phyloP scores from a whole-genome alignment of 306 rosid species.

The Vicia faba region DNA sequence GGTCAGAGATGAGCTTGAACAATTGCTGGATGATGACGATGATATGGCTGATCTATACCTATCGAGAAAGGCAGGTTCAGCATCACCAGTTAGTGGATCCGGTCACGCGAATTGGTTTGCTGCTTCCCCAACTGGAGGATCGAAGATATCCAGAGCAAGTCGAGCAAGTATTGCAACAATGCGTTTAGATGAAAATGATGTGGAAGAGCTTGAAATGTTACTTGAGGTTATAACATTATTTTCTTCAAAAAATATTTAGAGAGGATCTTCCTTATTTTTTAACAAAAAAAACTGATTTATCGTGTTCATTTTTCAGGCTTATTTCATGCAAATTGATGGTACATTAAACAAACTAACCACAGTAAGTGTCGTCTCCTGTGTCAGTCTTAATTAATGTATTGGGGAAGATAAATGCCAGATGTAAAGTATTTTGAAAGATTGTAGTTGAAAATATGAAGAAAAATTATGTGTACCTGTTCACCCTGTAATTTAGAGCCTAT shows the following conservation, averaged over 20 bases:
- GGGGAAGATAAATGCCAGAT: neutral
- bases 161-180: constrained; percentile 72
- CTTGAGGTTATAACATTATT: constrained; percentile 64
- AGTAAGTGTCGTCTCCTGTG: constrained; percentile 43
- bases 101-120: constrained; percentile 66
- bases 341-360: constrained; percentile 85
- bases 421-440: constrained; percentile 6
- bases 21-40: constrained; percentile 89
- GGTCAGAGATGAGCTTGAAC: constrained; percentile 92
- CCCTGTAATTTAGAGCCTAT: neutral
- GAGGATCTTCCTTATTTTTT: constrained; percentile 24
- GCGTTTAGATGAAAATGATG: constrained; percentile 83
- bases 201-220: constrained; percentile 96
- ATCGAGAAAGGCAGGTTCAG: constrained; percentile 71
- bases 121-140: constrained; percentile 74
- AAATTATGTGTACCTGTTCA: neutral
- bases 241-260: constrained; percentile 3
- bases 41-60: constrained; percentile 98
- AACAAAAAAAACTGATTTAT: constrained; percentile 7
- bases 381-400: neutral
- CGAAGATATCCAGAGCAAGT: constrained; percentile 82
- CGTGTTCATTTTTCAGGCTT: constrained; percentile 64
- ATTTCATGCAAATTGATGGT: constrained; percentile 90
- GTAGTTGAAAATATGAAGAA: neutral
- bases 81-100: constrained; percentile 77